Conservation (phyloP, 805 yeast genomes). For the Wickerhamomyces bisporus region DNA sequence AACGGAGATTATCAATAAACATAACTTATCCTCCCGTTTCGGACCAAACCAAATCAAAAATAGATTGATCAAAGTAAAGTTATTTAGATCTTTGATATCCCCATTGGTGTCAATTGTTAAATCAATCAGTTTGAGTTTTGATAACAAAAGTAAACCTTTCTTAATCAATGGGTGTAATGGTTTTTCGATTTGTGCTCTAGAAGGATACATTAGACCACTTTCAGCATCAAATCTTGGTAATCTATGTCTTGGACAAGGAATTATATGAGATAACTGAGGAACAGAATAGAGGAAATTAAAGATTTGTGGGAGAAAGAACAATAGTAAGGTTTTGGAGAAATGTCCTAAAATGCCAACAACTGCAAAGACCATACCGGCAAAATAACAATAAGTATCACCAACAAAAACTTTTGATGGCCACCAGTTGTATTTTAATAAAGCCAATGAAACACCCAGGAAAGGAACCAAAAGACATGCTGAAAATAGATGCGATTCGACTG, state of each 20-base stretch:
- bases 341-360: conserved; percentile 95
- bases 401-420: conserved; percentile 92
- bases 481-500: conserved; percentile 77
- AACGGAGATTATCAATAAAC: conserved; percentile 49
- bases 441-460: conserved; percentile 77
- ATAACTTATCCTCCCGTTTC: conserved; percentile 72
- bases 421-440: conserved; percentile 74
- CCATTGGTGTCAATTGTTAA: conserved; percentile 29
- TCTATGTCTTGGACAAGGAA: conserved; percentile 95
- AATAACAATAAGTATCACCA: conserved; percentile 97
- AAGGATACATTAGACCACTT: conserved; percentile 74
- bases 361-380: conserved; percentile 98
- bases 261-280: conserved; percentile 84
- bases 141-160: conserved; percentile 40
- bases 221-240: conserved; percentile 68
- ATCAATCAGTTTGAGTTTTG: conserved; percentile 44
- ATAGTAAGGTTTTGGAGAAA: conserved; percentile 84
- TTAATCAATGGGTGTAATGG: conserved; percentile 29
- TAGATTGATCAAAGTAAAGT: conserved; percentile 84
- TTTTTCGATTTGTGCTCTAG: conserved; percentile 41
- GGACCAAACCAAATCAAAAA: conserved; percentile 87
- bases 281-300: conserved; percentile 82
- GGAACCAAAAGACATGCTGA: conserved; percentile 80
- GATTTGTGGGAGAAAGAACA: conserved; percentile 88
- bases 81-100: conserved; percentile 29